Base-by-base conservation (phyloP, 202 grass and related monocot species). In the Schoenoplectus tabernaemontani region DNA sequence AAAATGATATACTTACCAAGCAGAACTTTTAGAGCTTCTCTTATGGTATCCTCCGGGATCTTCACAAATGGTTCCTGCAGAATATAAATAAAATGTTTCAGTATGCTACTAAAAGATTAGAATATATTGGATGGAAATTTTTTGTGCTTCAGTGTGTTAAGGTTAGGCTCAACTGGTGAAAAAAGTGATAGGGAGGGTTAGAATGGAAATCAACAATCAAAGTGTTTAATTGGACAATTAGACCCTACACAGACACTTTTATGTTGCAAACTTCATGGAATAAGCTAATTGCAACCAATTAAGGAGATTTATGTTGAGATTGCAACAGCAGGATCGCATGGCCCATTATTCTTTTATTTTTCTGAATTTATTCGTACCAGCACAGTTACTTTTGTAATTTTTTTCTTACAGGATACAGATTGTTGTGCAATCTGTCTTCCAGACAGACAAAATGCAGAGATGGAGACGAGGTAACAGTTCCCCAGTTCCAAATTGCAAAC, bases 31-130 rank as follows among this genome's bases (percentile, higher is more conserved):
- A 96, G 88, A 7, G 93, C 93, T 28, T 89, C 93, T 51, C 57
- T 83, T 63, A 96, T 93, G 30, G 39, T 84, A 76, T 93, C 93
- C 84, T 93, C 88, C 51, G 90, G 88, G 34, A 93, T 96, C 74
- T 81, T 89, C 58, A 79, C 84, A 57, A 86, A 82, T 19, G 83
- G 86, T 81, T 96, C 93, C 81, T 93, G 84, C 20, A 62, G 71
- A 13, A 26, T 80, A 46, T 1, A 78, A 28, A 43, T 43, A 58
- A 48, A 20, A 16, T 78, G 7, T 62, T 59, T 78, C 34, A 78
- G 33, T 46, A 46, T 61, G 17, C 19, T 54, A 41, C 46, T 26
- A 51, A 5, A n/a, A 58, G 2, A 57, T 58, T 77, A 7, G 39
- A 20, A 58, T 37, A 59, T 37, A 43, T n/a, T 7, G 13, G 4